Percentiles rank a stretch among this genome's conserved stretches.
These are phyloP conservation scores for Entomortierella lignicola DNA, from an alignment of 192 early-diverging fungal genomes.

Conservation along the genomic window DNA sequence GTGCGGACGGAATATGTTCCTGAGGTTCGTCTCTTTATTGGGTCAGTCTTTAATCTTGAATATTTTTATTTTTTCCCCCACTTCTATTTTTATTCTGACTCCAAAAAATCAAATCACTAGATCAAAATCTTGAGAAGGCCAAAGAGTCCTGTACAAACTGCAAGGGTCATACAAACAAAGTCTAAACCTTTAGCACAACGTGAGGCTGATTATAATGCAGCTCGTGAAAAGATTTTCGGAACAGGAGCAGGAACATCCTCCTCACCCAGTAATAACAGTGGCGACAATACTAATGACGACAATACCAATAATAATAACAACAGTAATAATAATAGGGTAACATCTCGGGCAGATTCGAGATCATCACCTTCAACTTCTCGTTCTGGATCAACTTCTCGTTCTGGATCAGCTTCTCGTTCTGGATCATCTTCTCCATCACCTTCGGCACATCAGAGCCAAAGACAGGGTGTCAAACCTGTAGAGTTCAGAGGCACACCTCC, in stretches of 20 bases:
- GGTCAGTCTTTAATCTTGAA: no score
- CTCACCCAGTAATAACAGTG: background rate
- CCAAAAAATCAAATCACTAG: background rate
- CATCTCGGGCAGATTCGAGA: background rate
- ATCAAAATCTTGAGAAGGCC: constrained; percentile 48
- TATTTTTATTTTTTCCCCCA: background rate
- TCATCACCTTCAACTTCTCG: constrained; percentile 23
- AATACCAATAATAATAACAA: constrained; percentile 4
- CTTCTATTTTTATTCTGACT: no score
- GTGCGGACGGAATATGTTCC: constrained; percentile 48
- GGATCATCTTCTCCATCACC: background rate
- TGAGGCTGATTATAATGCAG: constrained; percentile 47
- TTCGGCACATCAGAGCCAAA: background rate
- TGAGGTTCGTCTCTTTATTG: constrained; percentile 7
- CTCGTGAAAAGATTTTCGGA: constrained; percentile 53
- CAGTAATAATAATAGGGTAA: background rate
- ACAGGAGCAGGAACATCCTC: constrained; percentile 13
- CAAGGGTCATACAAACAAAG: background rate
- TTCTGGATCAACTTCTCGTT: constrained; percentile 12
- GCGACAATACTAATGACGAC: background rate
- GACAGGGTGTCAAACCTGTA: constrained; percentile 18
- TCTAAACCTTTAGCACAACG: constrained; percentile 38
- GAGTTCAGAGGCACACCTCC: constrained; percentile 26
- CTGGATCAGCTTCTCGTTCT: background rate
- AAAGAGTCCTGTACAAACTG: constrained; percentile 31